A percentile compares a stretch with the other conserved stretches of the same genome.
Evolutionary conservation across 2,329 filamentous ascomycete genomes (phyloP).

Genomic region (Venturia nashicola): DNA sequence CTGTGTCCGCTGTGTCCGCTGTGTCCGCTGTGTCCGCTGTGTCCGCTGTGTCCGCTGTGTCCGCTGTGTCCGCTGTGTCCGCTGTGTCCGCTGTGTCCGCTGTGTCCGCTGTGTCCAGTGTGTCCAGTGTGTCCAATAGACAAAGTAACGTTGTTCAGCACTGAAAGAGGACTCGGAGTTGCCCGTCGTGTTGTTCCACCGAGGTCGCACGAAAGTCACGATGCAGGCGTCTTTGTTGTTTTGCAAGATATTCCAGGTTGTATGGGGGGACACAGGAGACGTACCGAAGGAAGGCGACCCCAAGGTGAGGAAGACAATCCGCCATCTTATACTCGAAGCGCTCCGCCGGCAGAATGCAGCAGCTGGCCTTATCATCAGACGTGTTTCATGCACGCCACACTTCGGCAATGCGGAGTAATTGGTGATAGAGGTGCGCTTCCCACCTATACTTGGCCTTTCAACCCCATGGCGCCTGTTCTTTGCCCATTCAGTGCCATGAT

Average conservation of each 20-base stretch:
- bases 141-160: neutral
- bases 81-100: no score
- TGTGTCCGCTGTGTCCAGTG: no score
- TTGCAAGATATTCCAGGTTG: neutral
- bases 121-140: no score
- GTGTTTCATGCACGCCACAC: neutral
- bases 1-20: no score
- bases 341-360: neutral
- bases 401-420: neutral
- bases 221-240: neutral
- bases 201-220: neutral
- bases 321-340: neutral
- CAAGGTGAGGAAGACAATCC: neutral
- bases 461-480: neutral
- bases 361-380: slow-evolving; percentile 3
- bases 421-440: neutral
- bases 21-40: no score
- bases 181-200: neutral
- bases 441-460: neutral
- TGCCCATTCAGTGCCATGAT: no score
- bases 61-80: no score
- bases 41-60: no score
- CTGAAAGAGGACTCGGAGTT: neutral
- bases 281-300: no score
- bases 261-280: neutral